Conservation (phyloP, 192 early-diverging fungal species). For the Backusella circina region DNA sequence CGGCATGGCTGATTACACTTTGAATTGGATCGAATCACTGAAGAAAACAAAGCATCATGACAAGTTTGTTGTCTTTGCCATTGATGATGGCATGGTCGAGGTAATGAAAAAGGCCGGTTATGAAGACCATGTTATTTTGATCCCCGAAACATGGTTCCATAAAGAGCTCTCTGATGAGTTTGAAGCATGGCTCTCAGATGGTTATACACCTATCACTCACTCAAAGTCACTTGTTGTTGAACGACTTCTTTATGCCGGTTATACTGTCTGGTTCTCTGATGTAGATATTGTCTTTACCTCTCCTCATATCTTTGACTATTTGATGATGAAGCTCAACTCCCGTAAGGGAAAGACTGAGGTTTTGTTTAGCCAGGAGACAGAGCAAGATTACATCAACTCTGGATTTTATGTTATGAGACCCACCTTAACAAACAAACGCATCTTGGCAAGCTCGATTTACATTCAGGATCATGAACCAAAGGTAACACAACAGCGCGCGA, state of each 20-base stretch:
- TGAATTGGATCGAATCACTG: slow-evolving; percentile 39
- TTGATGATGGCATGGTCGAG: slow-evolving; percentile 31
- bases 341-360: slow-evolving; percentile 16
- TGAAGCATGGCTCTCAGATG: slow-evolving; percentile 13
- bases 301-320: slow-evolving; percentile 26
- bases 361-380: slow-evolving; percentile 31
- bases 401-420: slow-evolving; percentile 38
- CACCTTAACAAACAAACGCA: slow-evolving; percentile 20
- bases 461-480: slow-evolving; percentile 23
- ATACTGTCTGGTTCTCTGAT: slow-evolving; percentile 39
- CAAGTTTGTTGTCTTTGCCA: slow-evolving; percentile 35
- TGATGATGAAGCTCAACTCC: slow-evolving; percentile 23
- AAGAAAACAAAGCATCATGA: slow-evolving; percentile 17
- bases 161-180: slow-evolving; percentile 19
- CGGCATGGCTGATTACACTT: slow-evolving; percentile 39
- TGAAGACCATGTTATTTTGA: slow-evolving; percentile 25
- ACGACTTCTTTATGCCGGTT: slow-evolving; percentile 25
- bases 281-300: slow-evolving; percentile 40
- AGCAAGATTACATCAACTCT: slow-evolving; percentile 29
- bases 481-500: slow-evolving; percentile 35
- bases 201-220: slow-evolving; percentile 39
- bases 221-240: slow-evolving; percentile 39
- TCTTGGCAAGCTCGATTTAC: slow-evolving; percentile 28
- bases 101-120: slow-evolving; percentile 24
- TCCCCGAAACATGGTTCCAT: slow-evolving; percentile 38